Evolutionary conservation across 1,284 basidiomycete genomes (phyloP), one percentile per base, ranked within the genome.

Genomic region (Ustilago crameri): DNA sequence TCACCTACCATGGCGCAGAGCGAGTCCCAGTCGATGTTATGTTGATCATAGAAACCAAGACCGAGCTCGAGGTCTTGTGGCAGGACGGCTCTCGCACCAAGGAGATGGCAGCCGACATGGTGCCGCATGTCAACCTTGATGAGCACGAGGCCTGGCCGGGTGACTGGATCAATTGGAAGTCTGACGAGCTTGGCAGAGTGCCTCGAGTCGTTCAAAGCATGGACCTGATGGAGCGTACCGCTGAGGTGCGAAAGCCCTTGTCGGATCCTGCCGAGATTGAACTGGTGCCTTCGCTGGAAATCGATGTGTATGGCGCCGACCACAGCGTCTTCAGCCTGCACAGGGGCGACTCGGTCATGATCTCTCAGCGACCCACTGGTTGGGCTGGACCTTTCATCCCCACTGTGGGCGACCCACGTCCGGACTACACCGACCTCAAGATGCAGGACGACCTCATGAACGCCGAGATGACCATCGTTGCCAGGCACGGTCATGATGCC

Each of bases 81-180:
- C 94, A 96, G 85, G 90, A 93, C 80, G 93, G 93, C 18, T 86
- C 85, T 9, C 86, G 84, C 57, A 84, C 84, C 8, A 89, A 90
- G 76, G 88, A 87, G 4, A 86, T 84, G 47, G 87, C 92, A 3
- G 88, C 85, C 20, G 87, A 89, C 15, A 85, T 95, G 34, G 89
- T 95, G 35, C 93, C 92, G 0, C 91, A 95, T 79, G 80, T 91
- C 46, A 81, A 84, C 32, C 73, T 86, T 22, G 85, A 86, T 54
- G 85, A 86, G 48, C 65, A 75, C 54, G 72, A 74, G 37, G 51
- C 60, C 3, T 76, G 66, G 76, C 93, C 93, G 3, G 93, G 94
- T 26, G 93, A 96, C 76, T 90, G 92, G 83, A 90, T 95, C 10
- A 78, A 93, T n/a, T 94, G 91, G 90, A 90, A 90, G 77, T 88